Base-by-base conservation (phyloP, 1,284 basidiomycete genomes). In the Leccinum angustisporum region DNA sequence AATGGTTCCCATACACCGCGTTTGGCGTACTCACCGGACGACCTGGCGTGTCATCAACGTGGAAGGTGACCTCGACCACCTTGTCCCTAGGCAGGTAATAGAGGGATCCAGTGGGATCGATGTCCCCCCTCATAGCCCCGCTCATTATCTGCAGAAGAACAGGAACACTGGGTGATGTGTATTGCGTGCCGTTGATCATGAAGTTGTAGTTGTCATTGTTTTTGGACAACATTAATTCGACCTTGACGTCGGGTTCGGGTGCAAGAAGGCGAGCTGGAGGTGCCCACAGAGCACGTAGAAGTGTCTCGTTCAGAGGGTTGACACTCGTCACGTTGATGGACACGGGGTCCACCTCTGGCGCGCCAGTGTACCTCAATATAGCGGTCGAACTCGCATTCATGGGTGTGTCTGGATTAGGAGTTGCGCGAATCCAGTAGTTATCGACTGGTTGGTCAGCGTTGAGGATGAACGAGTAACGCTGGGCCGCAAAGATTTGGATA, bases 141-240 rank as follows among this genome's bases (percentile, higher is more conserved):
- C 77, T 80, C 48, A 84, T 65, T 55, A 84, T 78, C 62, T 84
- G 82, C 7, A 84, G 70, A 16, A 83, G 70, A 1, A 81, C 79
- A 1, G 80, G 81, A 2, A 75, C 72, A 2, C 65, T 72, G 0
- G 81, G 81, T 5, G 80, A 68, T 10, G 60, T 54, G 57, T 72
- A 82, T 1, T 70, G 38, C 3, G 58, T 65, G 4, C 67, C 69
- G 43, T 78, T 80, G 36, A 79, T 66, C 5, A 60, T 5, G 34
- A 66, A 70, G 16, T 52, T 61, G 53, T 48, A 62, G 60, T 51
- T 56, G 46, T 62, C 16, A 64, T 60, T 7, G 46, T 61, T 40
- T 58, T 61, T 71, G 66, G n/a, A 69, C 51, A 36, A 31, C 36
- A 33, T 63, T 38, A 75, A 53, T 25, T 71, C 65, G 53, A 78